Percentiles rank a stretch among this genome's conserved stretches.
Conservation (phyloP, 768 basidiomycete species). For the Rhizopogon vesiculosus region DNA sequence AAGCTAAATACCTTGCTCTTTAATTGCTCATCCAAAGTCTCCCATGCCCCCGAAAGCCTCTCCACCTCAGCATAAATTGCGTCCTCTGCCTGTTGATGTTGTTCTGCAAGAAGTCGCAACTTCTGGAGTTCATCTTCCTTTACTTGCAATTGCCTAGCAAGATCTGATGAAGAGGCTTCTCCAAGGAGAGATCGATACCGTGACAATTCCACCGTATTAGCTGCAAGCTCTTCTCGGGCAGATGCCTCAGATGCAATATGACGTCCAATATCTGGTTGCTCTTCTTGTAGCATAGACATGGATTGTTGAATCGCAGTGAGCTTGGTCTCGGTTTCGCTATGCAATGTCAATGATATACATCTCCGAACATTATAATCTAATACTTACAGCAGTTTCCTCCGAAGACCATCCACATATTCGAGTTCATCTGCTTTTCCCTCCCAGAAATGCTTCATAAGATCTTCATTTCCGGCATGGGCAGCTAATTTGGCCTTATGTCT, state of each 20-base stretch:
- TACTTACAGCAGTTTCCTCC: slow-evolving; percentile 51
- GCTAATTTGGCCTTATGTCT: slow-evolving; percentile 76
- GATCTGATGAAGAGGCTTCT: slow-evolving; percentile 47
- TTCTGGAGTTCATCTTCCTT: slow-evolving; percentile 67
- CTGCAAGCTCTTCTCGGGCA: slow-evolving; percentile 43
- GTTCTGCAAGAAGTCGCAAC: slow-evolving; percentile 57
- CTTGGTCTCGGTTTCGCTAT: slow-evolving; percentile 51
- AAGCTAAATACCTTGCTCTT: slow-evolving; percentile 85
- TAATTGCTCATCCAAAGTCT: slow-evolving; percentile 73
- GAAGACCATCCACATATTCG: slow-evolving; percentile 49
- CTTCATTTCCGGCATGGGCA: slow-evolving; percentile 63
- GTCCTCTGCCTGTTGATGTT: slow-evolving; percentile 64
- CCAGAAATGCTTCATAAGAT: slow-evolving; percentile 69
- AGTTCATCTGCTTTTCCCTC: slow-evolving; percentile 48
- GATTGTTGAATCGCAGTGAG: slow-evolving; percentile 48
- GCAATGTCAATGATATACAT: slow-evolving; percentile 10
- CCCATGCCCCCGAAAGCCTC: slow-evolving; percentile 83
- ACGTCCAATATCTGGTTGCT: slow-evolving; percentile 49
- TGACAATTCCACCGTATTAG: slow-evolving; percentile 43
- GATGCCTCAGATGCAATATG: slow-evolving; percentile 48
- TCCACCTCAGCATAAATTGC: slow-evolving; percentile 84
- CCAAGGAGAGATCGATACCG: slow-evolving; percentile 66
- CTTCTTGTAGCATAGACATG: slow-evolving; percentile 37
- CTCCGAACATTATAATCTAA: neutral
- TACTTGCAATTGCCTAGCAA: slow-evolving; percentile 51